These are phyloP conservation scores for Cryptosporidium andersoni DNA, from an alignment of 169 alveolate species.

Conservation along the genomic window DNA sequence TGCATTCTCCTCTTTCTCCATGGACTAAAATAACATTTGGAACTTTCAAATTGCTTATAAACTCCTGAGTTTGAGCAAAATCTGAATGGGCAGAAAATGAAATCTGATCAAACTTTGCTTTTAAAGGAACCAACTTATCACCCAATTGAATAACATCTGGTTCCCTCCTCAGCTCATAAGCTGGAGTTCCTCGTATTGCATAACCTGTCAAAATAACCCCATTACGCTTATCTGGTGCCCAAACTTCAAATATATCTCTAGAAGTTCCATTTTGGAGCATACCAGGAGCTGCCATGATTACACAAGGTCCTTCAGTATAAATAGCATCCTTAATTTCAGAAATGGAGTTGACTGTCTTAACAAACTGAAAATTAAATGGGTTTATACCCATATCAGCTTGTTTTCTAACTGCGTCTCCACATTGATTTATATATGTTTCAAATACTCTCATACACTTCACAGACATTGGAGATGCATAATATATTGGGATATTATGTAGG, in stretches of 20 bases:
- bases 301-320: constrained; percentile 87
- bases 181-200: constrained; percentile 96
- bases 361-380: constrained; percentile 92
- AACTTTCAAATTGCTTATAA: constrained; percentile 88
- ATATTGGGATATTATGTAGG: constrained; percentile 91
- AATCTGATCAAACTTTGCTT: constrained; percentile 86
- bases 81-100: constrained; percentile 96
- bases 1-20: constrained; percentile 92
- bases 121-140: constrained; percentile 79
- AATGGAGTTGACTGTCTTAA: constrained; percentile 74
- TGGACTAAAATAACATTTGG: constrained; percentile 95
- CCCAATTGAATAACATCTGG: constrained; percentile 88
- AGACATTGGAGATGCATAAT: constrained; percentile 94
- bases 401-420: constrained; percentile 91
- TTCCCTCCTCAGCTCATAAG: constrained; percentile 91
- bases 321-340: constrained; percentile 68
- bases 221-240: constrained; percentile 93
- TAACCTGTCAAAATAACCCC: constrained; percentile 97
- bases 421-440: constrained; percentile 93
- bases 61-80: constrained; percentile 92
- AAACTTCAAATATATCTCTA: constrained; percentile 92
- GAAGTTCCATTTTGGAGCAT: constrained; percentile 97
- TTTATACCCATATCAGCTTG: constrained; percentile 81
- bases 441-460: constrained; percentile 92
- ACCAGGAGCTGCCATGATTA: constrained; percentile 99